Evolutionary conservation across 495 filamentous ascomycete genomes (phyloP).

Genomic region (Talaromyces wortmannii): DNA sequence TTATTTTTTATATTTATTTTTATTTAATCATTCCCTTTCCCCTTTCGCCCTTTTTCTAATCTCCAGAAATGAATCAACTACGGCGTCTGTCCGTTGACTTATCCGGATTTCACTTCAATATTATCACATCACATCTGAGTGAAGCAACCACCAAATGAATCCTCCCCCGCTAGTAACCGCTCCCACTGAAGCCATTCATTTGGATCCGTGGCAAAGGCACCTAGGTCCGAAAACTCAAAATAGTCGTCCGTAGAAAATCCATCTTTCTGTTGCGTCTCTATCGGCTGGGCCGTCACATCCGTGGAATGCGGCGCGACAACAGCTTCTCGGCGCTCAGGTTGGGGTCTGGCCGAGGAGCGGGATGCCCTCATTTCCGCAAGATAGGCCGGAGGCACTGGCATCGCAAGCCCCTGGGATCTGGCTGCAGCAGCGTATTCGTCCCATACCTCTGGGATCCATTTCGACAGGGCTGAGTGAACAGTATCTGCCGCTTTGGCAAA

Average conservation of each 20-base stretch:
- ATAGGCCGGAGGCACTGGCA: not conserved
- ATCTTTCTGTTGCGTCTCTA: not conserved
- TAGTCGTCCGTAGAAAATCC: not conserved
- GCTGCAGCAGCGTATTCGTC: not conserved
- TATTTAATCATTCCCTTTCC: too few relatives aligned
- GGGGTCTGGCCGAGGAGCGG: not conserved
- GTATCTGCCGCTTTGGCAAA: not conserved
- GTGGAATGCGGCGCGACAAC: not conserved
- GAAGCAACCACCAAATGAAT: not conserved
- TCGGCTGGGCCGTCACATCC: not conserved
- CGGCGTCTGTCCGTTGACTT: too few relatives aligned
- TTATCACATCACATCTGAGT: not conserved
- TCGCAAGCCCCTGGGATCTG: not conserved
- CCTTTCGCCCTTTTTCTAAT: too few relatives aligned
- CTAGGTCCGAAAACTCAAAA: not conserved
- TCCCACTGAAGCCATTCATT: not conserved
- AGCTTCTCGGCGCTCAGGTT: not conserved
- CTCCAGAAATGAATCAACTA: too few relatives aligned
- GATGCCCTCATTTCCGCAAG: not conserved
- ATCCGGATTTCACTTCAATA: not conserved
- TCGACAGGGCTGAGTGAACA: not conserved
- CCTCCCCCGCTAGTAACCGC: not conserved
- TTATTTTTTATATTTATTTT: too few relatives aligned
- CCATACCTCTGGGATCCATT: not conserved
- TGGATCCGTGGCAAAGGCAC: not conserved